Conservation (phyloP, 2,329 filamentous ascomycete genomes). For the Neopestalotiopsis rosae region DNA sequence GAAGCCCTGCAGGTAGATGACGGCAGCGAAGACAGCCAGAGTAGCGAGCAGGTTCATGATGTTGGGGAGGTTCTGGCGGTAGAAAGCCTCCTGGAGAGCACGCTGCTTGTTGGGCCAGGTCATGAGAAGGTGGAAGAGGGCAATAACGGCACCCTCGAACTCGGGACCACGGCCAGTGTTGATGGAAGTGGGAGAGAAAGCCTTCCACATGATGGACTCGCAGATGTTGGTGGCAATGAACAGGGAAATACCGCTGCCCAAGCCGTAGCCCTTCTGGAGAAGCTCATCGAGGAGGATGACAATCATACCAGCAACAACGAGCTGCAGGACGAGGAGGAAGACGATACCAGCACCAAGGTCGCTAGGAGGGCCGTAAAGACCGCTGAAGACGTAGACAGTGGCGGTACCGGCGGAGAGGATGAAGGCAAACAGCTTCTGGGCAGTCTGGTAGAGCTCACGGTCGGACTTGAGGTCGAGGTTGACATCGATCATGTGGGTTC, state of each 20-base stretch:
- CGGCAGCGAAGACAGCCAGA: conserved; percentile 89
- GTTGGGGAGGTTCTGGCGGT: conserved; percentile 98
- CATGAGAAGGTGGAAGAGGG: conserved; percentile 95
- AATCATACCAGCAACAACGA: conserved; percentile 96
- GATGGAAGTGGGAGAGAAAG: conserved; percentile 98
- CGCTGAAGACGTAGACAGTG: conserved; percentile 97
- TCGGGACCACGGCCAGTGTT: conserved; percentile 99
- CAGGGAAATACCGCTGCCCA: conserved; percentile 97
- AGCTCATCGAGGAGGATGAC: conserved; percentile 99
- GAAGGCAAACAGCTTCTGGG: conserved; percentile 98
- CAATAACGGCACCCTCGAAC: conserved; percentile 98
- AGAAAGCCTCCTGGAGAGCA: conserved; percentile 97
- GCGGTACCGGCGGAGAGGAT: conserved; percentile 97
- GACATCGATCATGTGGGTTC: conserved; percentile 99
- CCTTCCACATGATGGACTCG: conserved; percentile 99
- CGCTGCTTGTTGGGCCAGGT: conserved; percentile 99
- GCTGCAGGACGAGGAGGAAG: conserved; percentile 96
- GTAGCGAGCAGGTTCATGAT: conserved; percentile 98
- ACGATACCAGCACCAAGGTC: conserved; percentile 98
- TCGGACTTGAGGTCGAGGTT: conserved; percentile 99
- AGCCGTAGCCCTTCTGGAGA: conserved; percentile 98
- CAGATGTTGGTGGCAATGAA: conserved; percentile 99
- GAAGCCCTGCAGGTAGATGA: conserved; percentile 99
- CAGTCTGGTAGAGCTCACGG: conserved; percentile 99
- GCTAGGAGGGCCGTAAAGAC: conserved; percentile 94